These are phyloP conservation scores for Crithidia fasciculata DNA, from an alignment of 208 protist species.

Conservation along the genomic window DNA sequence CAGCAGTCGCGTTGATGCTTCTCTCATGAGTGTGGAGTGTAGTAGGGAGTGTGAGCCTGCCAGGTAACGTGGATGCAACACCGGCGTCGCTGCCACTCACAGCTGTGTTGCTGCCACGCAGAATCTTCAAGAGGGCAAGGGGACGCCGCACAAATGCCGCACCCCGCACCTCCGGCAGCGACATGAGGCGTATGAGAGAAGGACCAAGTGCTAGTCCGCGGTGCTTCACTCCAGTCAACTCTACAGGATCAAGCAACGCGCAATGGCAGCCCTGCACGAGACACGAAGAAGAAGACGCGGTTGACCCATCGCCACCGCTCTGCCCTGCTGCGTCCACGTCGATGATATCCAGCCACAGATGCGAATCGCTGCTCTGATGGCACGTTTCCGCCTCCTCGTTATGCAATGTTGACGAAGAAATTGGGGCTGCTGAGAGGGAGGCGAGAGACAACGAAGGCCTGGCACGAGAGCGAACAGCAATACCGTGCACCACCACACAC, in stretches of 20 bases:
- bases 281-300: neutral
- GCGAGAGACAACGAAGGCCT: neutral
- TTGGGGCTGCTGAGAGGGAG: neutral
- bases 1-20: too few species aligned
- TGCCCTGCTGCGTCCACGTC: conserved; percentile 5
- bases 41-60: neutral
- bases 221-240: conserved; percentile 53
- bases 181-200: conserved; percentile 52
- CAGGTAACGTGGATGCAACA: neutral
- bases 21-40: neutral
- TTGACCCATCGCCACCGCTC: neutral
- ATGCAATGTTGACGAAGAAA: neutral
- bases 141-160: conserved; percentile 24
- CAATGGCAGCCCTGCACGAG: conserved; percentile 26
- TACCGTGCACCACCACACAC: conserved; percentile 47
- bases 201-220: conserved; percentile 54
- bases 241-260: conserved; percentile 46
- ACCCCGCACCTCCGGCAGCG: conserved; percentile 23
- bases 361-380: neutral
- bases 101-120: neutral
- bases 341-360: conserved; percentile 26
- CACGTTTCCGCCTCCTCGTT: neutral
- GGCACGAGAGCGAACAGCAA: conserved; percentile 49
- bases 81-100: conserved; percentile 1
- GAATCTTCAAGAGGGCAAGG: conserved; percentile 26